Percentiles rank a stretch among this genome's conserved stretches.
Conservation (phyloP, 306 rosid genomes). For the Acmispon strigosus region DNA sequence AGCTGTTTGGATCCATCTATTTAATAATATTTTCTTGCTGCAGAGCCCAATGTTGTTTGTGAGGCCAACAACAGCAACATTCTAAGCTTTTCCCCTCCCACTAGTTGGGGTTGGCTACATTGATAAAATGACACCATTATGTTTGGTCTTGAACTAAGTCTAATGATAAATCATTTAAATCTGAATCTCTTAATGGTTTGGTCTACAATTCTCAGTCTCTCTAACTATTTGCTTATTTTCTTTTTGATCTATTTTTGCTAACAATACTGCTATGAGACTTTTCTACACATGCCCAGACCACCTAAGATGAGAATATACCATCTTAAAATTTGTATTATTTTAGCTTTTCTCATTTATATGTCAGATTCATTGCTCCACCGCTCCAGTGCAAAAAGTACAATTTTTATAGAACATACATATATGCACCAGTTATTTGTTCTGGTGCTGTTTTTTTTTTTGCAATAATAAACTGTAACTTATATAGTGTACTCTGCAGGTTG, state of each 20-base stretch:
- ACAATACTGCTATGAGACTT: too few relatives aligned
- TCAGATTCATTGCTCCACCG: not conserved
- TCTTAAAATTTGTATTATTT: not conserved
- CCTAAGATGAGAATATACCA: too few relatives aligned
- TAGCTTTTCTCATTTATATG: not conserved
- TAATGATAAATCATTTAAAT: too few relatives aligned
- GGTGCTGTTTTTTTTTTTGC: not conserved
- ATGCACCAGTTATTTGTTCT: not conserved
- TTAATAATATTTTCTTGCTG: not conserved
- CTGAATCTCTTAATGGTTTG: too few relatives aligned
- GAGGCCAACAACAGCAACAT: not conserved
- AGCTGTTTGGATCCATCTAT: not conserved
- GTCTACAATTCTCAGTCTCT: too few relatives aligned
- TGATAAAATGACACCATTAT: too few relatives aligned
- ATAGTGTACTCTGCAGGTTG: slow-evolving; percentile 27
- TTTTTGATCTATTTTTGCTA: too few relatives aligned
- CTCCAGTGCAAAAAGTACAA: not conserved
- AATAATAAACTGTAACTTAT: not conserved
- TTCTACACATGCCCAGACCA: too few relatives aligned
- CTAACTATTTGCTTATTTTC: too few relatives aligned
- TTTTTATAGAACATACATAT: not conserved
- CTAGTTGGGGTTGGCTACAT: too few relatives aligned
- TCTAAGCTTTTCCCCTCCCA: too few relatives aligned
- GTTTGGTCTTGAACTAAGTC: too few relatives aligned
- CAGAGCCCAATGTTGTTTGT: not conserved